Conservation (phyloP, 2,329 filamentous ascomycete genomes). For the Cordyceps cateniannulata region DNA sequence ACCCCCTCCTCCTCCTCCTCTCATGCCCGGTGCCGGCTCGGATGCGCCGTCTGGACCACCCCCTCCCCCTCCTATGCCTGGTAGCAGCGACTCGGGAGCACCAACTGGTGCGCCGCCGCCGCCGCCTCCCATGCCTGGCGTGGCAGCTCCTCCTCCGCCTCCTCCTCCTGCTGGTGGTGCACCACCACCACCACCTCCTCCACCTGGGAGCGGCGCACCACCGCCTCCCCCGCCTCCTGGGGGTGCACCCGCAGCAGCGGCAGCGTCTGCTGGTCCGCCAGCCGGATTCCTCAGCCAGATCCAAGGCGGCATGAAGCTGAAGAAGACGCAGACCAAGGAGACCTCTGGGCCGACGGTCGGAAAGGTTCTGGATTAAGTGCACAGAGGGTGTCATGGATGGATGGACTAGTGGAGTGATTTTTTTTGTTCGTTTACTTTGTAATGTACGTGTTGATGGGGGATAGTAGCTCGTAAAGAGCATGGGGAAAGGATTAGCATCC, state of each 20-base stretch:
- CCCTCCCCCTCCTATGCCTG: slow-evolving; percentile 23
- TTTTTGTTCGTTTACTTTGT: background rate
- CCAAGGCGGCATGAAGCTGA: slow-evolving; percentile 68
- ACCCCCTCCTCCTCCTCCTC: slow-evolving; percentile 31
- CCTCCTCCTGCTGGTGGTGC: slow-evolving; percentile 26
- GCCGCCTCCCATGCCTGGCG: slow-evolving; percentile 25
- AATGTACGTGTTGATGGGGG: background rate
- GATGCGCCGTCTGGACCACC: slow-evolving; percentile 27
- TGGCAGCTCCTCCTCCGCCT: slow-evolving; percentile 33
- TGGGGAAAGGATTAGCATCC: background rate
- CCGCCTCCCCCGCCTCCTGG: slow-evolving; percentile 37
- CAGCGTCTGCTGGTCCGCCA: slow-evolving; percentile 43
- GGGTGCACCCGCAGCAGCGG: slow-evolving; percentile 33
- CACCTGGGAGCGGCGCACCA: slow-evolving; percentile 31
- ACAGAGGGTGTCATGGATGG: background rate
- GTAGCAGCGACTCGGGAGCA: slow-evolving; percentile 15
- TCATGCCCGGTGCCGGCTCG: slow-evolving; percentile 19
- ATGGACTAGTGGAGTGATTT: background rate
- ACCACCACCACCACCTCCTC: slow-evolving; percentile 36
- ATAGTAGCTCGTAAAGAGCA: background rate
- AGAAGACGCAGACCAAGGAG: slow-evolving; percentile 87
- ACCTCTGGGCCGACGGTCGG: slow-evolving; percentile 65
- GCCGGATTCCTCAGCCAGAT: slow-evolving; percentile 74
- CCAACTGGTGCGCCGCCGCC: slow-evolving; percentile 24
- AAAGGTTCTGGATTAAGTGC: slow-evolving; percentile 57